Evolutionary conservation across 2,329 filamentous ascomycete species (phyloP), one percentile per base, ranked within the genome.

Genomic region (Cylindrodendrum hubeiense): DNA sequence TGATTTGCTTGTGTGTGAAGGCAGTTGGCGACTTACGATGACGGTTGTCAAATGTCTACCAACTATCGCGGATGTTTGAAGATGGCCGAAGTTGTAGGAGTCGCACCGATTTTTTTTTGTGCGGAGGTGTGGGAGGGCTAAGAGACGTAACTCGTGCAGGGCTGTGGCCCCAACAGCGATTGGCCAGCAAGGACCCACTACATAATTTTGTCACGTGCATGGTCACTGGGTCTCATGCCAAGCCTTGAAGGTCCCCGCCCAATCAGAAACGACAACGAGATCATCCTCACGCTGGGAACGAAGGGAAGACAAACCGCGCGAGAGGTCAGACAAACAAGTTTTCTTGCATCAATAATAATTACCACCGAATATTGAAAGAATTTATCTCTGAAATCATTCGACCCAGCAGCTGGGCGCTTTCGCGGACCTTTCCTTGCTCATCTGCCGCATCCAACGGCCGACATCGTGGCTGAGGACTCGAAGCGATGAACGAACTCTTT

Each of bases 401-500:
- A 41, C 28, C n/a, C 15, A 59, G 24, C 24, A n/a, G 8, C 5
- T 28, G 26, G 28, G 10, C 46, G 15, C 8, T 26, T 3, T 22
- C 17, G 15, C 28, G 19, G n/a, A 10, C 28, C 46, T 28, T 28
- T 39, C 50, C 46, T 55, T 22, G 52, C 12, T 37, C 58, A 58
- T 33, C 24, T 41, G 22, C 34, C 44, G 15, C 52, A 44, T 41
- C 54, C 22, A 26, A 34, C 21, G 17, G 8, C 43, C 15, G 26
- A 53, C 21, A 19, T 26, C 30, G 28, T 43, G 15, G 43, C 34
- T 28, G 44, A 55, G 67, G 52, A 59, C 66, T 33, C 62, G 30
- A 56, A 17, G 79, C 69, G 59, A 95, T 97, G 94, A 90, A 95
- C 75, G 82, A 85, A 56, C 82, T 96, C 55, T 92, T 97, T 74